These are phyloP conservation scores for Trametes villosa DNA, from an alignment of 768 basidiomycete genomes.

Conservation along the genomic window DNA sequence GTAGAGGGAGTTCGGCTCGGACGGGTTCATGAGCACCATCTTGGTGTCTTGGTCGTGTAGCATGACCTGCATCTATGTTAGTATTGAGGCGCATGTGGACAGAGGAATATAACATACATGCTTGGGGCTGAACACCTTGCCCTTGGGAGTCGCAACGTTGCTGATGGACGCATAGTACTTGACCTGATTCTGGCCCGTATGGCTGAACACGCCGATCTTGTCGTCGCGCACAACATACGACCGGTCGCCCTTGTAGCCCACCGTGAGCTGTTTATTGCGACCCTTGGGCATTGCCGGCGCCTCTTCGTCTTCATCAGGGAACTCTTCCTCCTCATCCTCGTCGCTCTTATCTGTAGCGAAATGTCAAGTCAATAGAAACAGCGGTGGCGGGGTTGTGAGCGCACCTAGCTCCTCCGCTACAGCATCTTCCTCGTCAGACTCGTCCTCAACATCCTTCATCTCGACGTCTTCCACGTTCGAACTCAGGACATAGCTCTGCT, in stretches of 20 bases:
- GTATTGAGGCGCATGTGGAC: neutral
- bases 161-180: slow-evolving; percentile 89
- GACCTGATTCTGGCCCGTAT: slow-evolving; percentile 68
- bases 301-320: slow-evolving; percentile 50
- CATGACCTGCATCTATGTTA: slow-evolving; percentile 70
- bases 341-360: slow-evolving; percentile 29
- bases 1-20: slow-evolving; percentile 80
- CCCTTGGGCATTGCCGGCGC: slow-evolving; percentile 49
- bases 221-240: slow-evolving; percentile 92
- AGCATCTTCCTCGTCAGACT: slow-evolving; percentile 77
- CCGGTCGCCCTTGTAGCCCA: slow-evolving; percentile 94
- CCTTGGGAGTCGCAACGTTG: slow-evolving; percentile 77
- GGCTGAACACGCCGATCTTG: slow-evolving; percentile 90
- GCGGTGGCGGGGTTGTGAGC: neutral
- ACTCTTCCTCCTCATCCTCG: slow-evolving; percentile 36
- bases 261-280: slow-evolving; percentile 85
- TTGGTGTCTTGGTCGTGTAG: slow-evolving; percentile 94
- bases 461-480: slow-evolving; percentile 83
- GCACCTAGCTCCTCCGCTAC: slow-evolving; percentile 69
- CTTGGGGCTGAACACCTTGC: slow-evolving; percentile 82
- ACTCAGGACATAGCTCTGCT: slow-evolving; percentile 81
- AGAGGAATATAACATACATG: slow-evolving; percentile 57
- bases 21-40: slow-evolving; percentile 91
- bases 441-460: slow-evolving; percentile 81
- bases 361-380: neutral